phyloP scores from a whole-genome alignment of 139 green algal genomes.

The Picochlorum sp. region DNA sequence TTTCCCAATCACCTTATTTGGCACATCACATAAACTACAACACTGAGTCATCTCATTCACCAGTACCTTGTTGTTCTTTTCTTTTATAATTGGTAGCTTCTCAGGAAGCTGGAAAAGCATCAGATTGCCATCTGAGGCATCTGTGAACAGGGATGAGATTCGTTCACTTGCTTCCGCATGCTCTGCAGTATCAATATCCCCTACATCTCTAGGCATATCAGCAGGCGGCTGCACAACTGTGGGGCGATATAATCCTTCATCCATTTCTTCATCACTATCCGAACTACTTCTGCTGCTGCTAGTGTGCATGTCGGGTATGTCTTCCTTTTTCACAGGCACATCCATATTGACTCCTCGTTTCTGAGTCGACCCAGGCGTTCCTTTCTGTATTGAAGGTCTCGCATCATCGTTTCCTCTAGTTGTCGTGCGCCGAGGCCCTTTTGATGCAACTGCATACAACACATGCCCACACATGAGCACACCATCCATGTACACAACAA shows the following conservation, averaged over 20 bases:
- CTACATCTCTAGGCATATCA: neutral
- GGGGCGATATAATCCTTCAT: neutral
- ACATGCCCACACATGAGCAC: too few relatives aligned
- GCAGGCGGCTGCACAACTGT: neutral
- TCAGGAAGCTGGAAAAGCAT: constrained; percentile 54
- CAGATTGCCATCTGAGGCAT: constrained; percentile 27
- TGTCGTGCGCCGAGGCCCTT: neutral
- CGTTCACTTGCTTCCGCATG: neutral
- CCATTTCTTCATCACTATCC: neutral
- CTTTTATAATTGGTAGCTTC: constrained; percentile 29
- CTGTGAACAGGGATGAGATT: neutral
- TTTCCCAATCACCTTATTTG: constrained; percentile 12
- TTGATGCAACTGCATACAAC: neutral
- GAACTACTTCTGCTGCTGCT: neutral
- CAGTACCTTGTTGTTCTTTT: neutral
- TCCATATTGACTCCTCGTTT: neutral
- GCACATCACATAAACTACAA: constrained; percentile 1
- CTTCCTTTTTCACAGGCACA: neutral
- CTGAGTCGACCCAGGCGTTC: too few relatives aligned
- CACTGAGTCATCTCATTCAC: neutral
- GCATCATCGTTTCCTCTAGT: neutral
- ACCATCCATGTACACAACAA: neutral
- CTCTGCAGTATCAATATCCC: neutral
- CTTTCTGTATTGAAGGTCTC: too few relatives aligned
- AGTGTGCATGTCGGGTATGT: neutral